These are phyloP conservation scores for Ceratocystis harringtonii DNA, from an alignment of 2,329 filamentous ascomycete species.

Conservation along the genomic window DNA sequence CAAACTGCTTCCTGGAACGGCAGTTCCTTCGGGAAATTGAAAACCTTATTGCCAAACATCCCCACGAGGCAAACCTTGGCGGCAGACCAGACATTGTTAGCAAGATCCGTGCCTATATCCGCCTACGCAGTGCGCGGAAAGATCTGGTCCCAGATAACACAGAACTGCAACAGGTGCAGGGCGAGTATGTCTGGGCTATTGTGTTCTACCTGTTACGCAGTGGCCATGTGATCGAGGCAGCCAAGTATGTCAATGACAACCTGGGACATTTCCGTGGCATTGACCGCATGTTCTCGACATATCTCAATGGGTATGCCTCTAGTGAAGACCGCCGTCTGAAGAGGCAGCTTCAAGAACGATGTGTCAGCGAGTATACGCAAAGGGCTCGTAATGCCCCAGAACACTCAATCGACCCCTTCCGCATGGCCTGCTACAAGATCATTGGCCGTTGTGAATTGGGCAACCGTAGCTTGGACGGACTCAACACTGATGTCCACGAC, in stretches of 20 bases:
- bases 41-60: slow-evolving; percentile 62
- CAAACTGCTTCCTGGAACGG: slow-evolving; percentile 64
- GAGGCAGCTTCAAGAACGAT: slow-evolving; percentile 67
- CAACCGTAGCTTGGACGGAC: slow-evolving; percentile 47
- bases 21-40: slow-evolving; percentile 69
- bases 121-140: slow-evolving; percentile 62
- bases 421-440: slow-evolving; percentile 95
- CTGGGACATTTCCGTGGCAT: slow-evolving; percentile 72
- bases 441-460: slow-evolving; percentile 63
- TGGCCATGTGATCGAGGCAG: slow-evolving; percentile 70
- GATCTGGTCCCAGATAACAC: slow-evolving; percentile 71
- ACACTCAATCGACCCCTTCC: slow-evolving; percentile 81
- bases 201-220: slow-evolving; percentile 83
- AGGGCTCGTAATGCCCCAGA: slow-evolving; percentile 71
- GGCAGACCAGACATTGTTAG: slow-evolving; percentile 76
- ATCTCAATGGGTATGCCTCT: slow-evolving; percentile 70
- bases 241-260: slow-evolving; percentile 70
- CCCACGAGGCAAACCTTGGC: slow-evolving; percentile 75
- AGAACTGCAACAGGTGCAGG: slow-evolving; percentile 62
- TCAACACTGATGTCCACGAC: slow-evolving; percentile 52
- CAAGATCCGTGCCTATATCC: slow-evolving; percentile 85
- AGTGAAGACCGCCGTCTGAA: slow-evolving; percentile 63
- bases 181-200: slow-evolving; percentile 84
- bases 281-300: slow-evolving; percentile 77
- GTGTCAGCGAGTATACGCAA: slow-evolving; percentile 79